Evolutionary conservation across 441 rosid genomes (phyloP), one percentile per base, ranked within the genome.

Genomic region (Adansonia madagascariensis): DNA sequence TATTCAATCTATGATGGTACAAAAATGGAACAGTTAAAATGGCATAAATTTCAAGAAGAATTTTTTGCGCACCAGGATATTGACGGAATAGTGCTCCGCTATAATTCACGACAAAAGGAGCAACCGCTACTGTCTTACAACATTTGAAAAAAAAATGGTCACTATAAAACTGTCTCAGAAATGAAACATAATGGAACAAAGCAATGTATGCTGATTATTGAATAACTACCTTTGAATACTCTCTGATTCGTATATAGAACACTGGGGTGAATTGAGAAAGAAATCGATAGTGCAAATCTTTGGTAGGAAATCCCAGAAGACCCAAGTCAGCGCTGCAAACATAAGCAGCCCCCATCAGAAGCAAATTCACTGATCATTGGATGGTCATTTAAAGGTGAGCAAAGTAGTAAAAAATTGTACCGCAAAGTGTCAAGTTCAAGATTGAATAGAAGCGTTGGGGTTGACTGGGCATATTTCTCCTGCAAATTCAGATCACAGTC

Each of bases 391-490:
- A 75, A 68, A 78, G 76, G 1, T 4, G 44, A 78, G 39, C 39
- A 53, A 71, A 77, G 57, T 66, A 53, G 47, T 8, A 79, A 63
- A 71, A 31, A 79, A 44, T 69, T n/a, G 76, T 89, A 95, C 98
- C 97, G 95, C 79, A 93, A 86, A 59, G 98, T 95, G 78, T 95
- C 97, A 60, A 95, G 93, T 86, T 95, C 99, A 80, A 95, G 98
- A 85, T 93, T 93, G 83, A 92, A 95, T 43, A 93, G 82, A 84
- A 93, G 97, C 0, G 93, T 79, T 80, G 99, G 95, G 67, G 95
- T 92, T 75, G 94, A 92, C 55, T 11, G 81, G 43, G 93, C 94
- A 90, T 88, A 90, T 11, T 77, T 87, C 79, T 91, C 98, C 98
- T 95, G 95, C 82, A 88, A 35, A 83, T 77, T 74, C 52, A 78